phyloP scores from a whole-genome alignment of 257 asterid species.

The Forsythia viridissima region DNA sequence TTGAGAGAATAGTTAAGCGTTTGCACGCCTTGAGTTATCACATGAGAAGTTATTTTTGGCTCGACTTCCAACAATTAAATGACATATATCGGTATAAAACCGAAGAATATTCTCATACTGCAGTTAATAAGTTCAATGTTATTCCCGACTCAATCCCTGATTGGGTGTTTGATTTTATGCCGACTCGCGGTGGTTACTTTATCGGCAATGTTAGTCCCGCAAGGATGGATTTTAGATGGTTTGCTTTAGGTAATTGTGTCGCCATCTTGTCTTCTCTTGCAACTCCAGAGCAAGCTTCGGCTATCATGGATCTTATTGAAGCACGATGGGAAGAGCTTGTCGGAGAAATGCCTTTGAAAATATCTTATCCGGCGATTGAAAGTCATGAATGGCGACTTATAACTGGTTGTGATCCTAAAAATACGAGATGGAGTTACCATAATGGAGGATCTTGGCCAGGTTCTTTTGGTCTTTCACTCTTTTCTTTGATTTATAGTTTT shows the following conservation, averaged over 20 bases:
- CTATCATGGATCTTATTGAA: constrained; percentile 80
- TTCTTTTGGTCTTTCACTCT: constrained; percentile 23
- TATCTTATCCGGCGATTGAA: constrained; percentile 68
- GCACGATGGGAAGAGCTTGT: constrained; percentile 80
- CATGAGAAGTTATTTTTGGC: constrained; percentile 81
- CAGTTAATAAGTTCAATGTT: constrained; percentile 70
- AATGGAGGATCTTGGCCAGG: constrained; percentile 96
- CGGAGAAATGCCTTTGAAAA: constrained; percentile 76
- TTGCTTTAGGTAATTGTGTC: constrained; percentile 69
- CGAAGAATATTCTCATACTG: constrained; percentile 83
- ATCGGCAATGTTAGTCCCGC: constrained; percentile 82
- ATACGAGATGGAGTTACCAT: constrained; percentile 83
- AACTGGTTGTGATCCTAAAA: constrained; percentile 80
- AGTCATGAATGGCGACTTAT: constrained; percentile 67
- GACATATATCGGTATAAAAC: constrained; percentile 75
- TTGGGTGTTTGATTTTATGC: constrained; percentile 80
- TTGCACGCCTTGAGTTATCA: constrained; percentile 76
- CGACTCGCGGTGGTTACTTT: constrained; percentile 70
- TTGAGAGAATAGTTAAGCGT: constrained; percentile 69
- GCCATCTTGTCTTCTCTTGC: constrained; percentile 70
- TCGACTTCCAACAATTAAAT: constrained; percentile 70
- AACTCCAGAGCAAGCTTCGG: constrained; percentile 71
- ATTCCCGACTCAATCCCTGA: constrained; percentile 82
- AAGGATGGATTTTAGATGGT: constrained; percentile 83
- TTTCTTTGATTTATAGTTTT: too few species aligned